Evolutionary conservation across 192 early-diverging fungal genomes (phyloP).

Genomic region (Coemansia sp.): DNA sequence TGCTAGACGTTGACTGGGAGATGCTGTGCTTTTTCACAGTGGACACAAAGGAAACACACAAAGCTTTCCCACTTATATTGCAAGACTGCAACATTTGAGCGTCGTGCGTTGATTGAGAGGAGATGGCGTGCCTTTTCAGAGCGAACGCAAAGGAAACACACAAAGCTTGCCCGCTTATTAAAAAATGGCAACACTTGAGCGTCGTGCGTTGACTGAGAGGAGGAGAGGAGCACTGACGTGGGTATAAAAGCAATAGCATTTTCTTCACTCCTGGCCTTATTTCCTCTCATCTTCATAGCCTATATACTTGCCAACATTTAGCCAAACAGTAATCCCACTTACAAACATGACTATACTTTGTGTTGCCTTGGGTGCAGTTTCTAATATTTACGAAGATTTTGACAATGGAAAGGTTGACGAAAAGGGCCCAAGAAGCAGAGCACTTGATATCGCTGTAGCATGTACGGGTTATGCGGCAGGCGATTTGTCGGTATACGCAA

Average conservation of each 20-base stretch:
- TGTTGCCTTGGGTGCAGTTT: not conserved
- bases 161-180: not conserved
- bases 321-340: not conserved
- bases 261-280: not conserved
- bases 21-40: not conserved
- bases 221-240: not conserved
- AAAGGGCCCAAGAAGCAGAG: not conserved
- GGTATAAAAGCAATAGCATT: not conserved
- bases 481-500: not conserved
- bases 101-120: not conserved
- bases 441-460: not conserved
- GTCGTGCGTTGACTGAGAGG: not conserved
- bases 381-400: not conserved
- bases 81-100: not conserved
- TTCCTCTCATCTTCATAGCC: not conserved
- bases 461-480: accelerated
- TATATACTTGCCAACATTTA: not conserved
- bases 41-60: not conserved
- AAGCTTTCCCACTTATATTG: not conserved
- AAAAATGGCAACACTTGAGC: not conserved
- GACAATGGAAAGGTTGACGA: not conserved
- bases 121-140: not conserved
- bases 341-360: not conserved
- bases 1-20: not conserved
- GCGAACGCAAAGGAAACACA: not conserved